Evolutionary conservation across 169 alveolate genomes (phyloP).

Genomic region (Plasmodium malariae): DNA sequence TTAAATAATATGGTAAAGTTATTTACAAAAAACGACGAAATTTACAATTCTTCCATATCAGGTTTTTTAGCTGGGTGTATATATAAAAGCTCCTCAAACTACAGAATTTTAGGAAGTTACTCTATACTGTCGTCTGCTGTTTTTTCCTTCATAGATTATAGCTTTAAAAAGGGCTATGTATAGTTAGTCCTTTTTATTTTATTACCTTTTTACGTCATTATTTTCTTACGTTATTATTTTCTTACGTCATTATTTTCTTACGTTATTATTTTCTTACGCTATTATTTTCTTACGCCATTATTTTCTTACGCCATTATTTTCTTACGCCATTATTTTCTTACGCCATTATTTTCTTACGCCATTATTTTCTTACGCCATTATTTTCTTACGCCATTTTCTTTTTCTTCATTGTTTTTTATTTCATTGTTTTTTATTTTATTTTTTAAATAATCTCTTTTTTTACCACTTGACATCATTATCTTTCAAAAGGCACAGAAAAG

Average conservation of each 20-base stretch:
- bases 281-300: too few species aligned
- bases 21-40: conserved; percentile 81
- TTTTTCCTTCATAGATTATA: conserved; percentile 85
- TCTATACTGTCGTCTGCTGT: conserved; percentile 81
- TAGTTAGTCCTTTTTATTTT: neutral
- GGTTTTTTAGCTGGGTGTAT: conserved; percentile 91
- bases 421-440: too few species aligned
- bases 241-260: neutral
- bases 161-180: conserved; percentile 78
- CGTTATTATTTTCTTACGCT: neutral
- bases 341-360: too few species aligned
- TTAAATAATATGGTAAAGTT: conserved; percentile 82
- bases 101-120: conserved; percentile 79
- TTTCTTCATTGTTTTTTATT: too few species aligned
- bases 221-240: neutral
- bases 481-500: too few species aligned
- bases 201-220: neutral
- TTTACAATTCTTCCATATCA: conserved; percentile 82
- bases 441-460: too few species aligned
- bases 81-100: conserved; percentile 83
- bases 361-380: too few species aligned
- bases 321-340: too few species aligned
- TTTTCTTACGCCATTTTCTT: too few species aligned
- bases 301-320: too few species aligned
- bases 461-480: too few species aligned